Evolutionary conservation across 163 green algal genomes (phyloP).

Genomic region (Scenedesmus sp.): DNA sequence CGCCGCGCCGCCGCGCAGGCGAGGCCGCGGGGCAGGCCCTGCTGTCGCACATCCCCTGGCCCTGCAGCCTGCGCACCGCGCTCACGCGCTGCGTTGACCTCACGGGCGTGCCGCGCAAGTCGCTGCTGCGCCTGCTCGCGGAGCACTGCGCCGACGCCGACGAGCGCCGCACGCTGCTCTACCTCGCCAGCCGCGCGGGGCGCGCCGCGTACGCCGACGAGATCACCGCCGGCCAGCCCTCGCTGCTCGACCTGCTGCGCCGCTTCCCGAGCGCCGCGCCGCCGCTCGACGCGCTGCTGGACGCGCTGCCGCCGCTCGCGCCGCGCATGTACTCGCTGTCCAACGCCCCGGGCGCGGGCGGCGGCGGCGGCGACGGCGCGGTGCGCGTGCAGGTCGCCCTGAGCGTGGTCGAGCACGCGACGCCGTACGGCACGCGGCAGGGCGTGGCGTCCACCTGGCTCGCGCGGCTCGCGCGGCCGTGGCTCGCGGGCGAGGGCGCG

Average conservation of each 20-base stretch:
- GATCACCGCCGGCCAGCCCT: slow-evolving; percentile 58
- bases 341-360: slow-evolving; percentile 45
- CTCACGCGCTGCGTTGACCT: slow-evolving; percentile 83
- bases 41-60: slow-evolving; percentile 78
- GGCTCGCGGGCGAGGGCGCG: slow-evolving; percentile 3
- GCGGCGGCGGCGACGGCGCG: neutral
- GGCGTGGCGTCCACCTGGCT: slow-evolving; percentile 89
- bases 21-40: slow-evolving; percentile 35
- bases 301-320: slow-evolving; percentile 83
- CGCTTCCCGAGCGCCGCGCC: slow-evolving; percentile 77
- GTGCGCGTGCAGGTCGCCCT: slow-evolving; percentile 37
- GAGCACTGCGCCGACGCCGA: slow-evolving; percentile 75
- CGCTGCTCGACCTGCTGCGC: slow-evolving; percentile 75
- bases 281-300: slow-evolving; percentile 81
- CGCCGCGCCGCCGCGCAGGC: neutral
- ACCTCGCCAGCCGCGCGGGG: slow-evolving; percentile 49
- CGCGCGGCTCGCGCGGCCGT: slow-evolving; percentile 54
- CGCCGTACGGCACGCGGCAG: slow-evolving; percentile 42
- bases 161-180: slow-evolving; percentile 70
- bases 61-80: slow-evolving; percentile 80
- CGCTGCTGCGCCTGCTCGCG: slow-evolving; percentile 83
- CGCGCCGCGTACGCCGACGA: slow-evolving; percentile 61
- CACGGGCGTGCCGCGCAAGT: slow-evolving; percentile 81
- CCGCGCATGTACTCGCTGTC: slow-evolving; percentile 92
- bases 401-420: slow-evolving; percentile 38